Percentiles rank a stretch among this genome's conserved stretches.
Evolutionary conservation across 345 rosid genomes (phyloP).

Genomic region (Viola odorata): DNA sequence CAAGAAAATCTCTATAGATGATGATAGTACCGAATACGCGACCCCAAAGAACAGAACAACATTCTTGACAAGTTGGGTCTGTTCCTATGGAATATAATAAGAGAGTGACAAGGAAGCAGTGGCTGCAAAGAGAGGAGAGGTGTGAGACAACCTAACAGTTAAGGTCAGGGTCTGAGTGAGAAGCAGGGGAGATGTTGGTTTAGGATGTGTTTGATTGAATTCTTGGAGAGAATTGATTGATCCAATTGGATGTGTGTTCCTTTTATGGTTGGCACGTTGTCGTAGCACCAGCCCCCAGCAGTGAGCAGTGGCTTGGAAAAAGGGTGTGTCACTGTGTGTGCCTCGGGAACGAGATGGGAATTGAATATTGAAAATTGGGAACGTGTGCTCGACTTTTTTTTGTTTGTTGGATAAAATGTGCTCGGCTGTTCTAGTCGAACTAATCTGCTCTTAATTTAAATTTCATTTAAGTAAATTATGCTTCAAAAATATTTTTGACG

Average conservation of each 20-base stretch:
- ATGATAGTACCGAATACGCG: not conserved
- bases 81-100: not conserved
- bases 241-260: slow-evolving; percentile 11
- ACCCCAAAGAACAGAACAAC: not conserved
- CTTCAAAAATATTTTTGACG: no score
- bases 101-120: not conserved
- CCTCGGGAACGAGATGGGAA: not conserved
- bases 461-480: no score
- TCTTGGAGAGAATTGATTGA: not conserved
- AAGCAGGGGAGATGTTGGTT: not conserved
- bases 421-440: no score
- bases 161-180: not conserved
- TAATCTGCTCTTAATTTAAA: no score
- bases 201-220: not conserved
- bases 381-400: no score
- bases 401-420: no score
- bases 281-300: not conserved
- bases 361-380: no score
- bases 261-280: slow-evolving; percentile 8
- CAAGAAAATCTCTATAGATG: not conserved
- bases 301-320: not conserved
- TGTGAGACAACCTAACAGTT: not conserved
- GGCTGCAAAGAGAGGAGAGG: not conserved
- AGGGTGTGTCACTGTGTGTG: no score
- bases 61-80: no score